A percentile compares a stretch with the other conserved stretches of the same genome.
Evolutionary conservation across 2,329 filamentous ascomycete genomes (phyloP).

Genomic region (Pestalotiopsis sp.): DNA sequence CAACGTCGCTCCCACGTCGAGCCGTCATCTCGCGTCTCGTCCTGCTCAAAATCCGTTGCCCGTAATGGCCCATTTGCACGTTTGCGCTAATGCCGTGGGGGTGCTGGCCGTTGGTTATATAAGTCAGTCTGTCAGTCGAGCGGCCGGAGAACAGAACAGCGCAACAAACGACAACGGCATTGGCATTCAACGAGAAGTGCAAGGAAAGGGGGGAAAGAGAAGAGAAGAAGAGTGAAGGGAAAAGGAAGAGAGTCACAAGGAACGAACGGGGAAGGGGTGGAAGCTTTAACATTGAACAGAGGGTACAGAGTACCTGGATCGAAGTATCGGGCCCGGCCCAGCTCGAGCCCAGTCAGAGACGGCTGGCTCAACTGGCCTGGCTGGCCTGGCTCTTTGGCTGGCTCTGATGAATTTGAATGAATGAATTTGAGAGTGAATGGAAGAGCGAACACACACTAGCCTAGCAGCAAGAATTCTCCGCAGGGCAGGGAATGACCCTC

Average conservation of each 20-base stretch:
- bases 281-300: slow-evolving; percentile 19
- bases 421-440: slow-evolving; percentile 9
- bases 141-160: background rate
- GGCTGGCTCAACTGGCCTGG: background rate
- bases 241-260: slow-evolving; percentile 27
- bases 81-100: slow-evolving; percentile 16
- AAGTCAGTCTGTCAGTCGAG: background rate
- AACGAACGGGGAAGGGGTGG: slow-evolving; percentile 33
- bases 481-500: background rate
- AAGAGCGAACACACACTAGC: background rate
- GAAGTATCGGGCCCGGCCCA: slow-evolving; percentile 10
- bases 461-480: slow-evolving; percentile 16
- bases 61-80: slow-evolving; percentile 1
- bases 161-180: slow-evolving; percentile 3
- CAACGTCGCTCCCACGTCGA: background rate
- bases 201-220: slow-evolving; percentile 16
- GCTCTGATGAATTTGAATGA: slow-evolving; percentile 13
- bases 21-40: background rate
- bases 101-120: slow-evolving; percentile 4
- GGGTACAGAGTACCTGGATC: slow-evolving; percentile 14
- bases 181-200: slow-evolving; percentile 3
- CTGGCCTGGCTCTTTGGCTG: background rate
- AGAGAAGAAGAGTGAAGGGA: slow-evolving; percentile 16
- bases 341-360: slow-evolving; percentile 5
- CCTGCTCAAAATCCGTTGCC: background rate